Percentiles rank a stretch among this genome's conserved stretches.
phyloP scores from a whole-genome alignment of 2,329 filamentous ascomycete species.

The Cladosporium austrohemisphaericum region DNA sequence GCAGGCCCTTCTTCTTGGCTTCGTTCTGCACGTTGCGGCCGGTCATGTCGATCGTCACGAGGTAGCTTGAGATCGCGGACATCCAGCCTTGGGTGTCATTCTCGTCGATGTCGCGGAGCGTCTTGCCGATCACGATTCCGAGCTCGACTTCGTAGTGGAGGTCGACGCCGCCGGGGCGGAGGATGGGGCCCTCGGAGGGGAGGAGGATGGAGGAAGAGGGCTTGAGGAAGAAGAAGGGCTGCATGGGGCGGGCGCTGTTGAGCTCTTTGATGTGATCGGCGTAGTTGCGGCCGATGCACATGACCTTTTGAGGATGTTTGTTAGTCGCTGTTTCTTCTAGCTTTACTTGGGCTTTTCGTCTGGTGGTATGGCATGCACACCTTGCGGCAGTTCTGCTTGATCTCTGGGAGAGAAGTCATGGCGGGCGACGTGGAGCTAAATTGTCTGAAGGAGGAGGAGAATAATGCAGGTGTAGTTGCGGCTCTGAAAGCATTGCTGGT shows the following conservation, averaged over 20 bases:
- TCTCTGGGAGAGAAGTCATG: constrained; percentile 22
- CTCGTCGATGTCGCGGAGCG: constrained; percentile 68
- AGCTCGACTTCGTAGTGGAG: constrained; percentile 96
- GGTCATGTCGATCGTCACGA: constrained; percentile 94
- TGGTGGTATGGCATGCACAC: constrained; percentile 27
- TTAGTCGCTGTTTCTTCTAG: not conserved
- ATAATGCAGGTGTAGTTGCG: not conserved
- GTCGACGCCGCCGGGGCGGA: constrained; percentile 76
- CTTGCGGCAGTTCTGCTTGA: constrained; percentile 47
- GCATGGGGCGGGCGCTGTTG: constrained; percentile 79
- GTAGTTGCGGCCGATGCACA: constrained; percentile 96
- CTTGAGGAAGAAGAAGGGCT: constrained; percentile 99
- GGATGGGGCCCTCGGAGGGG: constrained; percentile 71
- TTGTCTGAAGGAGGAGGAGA: not conserved
- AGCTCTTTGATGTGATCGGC: constrained; percentile 94
- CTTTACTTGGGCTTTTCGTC: not conserved
- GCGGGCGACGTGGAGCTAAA: constrained; percentile 7
- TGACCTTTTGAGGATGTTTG: constrained; percentile 53
- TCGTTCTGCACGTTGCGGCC: constrained; percentile 93
- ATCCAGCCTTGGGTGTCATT: constrained; percentile 72
- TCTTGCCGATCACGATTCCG: constrained; percentile 81
- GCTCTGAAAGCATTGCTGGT: constrained; percentile 8
- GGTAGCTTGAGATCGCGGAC: constrained; percentile 80
- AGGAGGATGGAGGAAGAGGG: constrained; percentile 81
- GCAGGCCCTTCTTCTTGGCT: constrained; percentile 93